Evolutionary conservation across 352 stramenopile species (phyloP).

Genomic region (Achlya hypogyna): DNA sequence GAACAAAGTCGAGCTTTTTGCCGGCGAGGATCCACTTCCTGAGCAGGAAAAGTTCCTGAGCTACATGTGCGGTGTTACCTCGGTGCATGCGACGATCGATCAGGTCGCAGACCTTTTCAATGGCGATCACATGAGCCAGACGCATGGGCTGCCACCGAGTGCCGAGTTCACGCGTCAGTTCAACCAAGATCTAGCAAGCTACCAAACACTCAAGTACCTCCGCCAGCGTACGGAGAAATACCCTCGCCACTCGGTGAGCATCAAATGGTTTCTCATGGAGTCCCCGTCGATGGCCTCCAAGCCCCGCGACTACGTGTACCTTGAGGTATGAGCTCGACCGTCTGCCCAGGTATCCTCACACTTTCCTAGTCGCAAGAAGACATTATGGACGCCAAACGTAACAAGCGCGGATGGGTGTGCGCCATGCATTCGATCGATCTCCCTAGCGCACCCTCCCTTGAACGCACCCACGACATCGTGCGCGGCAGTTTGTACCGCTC

Average conservation of each 20-base stretch:
- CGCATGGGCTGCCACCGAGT: conserved; percentile 29
- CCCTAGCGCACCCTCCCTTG: conserved; percentile 70
- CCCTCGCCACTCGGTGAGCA: conserved; percentile 65
- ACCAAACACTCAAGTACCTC: conserved; percentile 60
- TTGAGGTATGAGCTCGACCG: conserved; percentile 51
- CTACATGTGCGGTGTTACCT: conserved; percentile 47
- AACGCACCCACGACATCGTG: conserved; percentile 65
- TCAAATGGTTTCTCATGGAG: conserved; percentile 75
- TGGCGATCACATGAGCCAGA: conserved; percentile 23
- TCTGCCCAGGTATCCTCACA: conserved; percentile 36
- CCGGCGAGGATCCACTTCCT: conserved; percentile 27
- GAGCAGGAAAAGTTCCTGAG: background rate
- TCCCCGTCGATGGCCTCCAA: conserved; percentile 60
- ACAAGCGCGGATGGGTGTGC: conserved; percentile 53
- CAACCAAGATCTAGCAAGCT: conserved; percentile 46
- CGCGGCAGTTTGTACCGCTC: conserved; percentile 79
- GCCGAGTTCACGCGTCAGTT: conserved; percentile 34
- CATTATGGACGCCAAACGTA: conserved; percentile 69
- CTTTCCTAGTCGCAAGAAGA: conserved; percentile 58
- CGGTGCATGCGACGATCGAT: conserved; percentile 66
- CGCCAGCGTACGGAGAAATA: conserved; percentile 53
- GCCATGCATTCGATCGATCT: conserved; percentile 81
- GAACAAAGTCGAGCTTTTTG: conserved; percentile 64
- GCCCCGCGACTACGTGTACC: conserved; percentile 73
- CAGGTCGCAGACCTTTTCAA: conserved; percentile 77